phyloP scores from a whole-genome alignment of 495 filamentous ascomycete species.

The Hypoxylon intermedium region DNA sequence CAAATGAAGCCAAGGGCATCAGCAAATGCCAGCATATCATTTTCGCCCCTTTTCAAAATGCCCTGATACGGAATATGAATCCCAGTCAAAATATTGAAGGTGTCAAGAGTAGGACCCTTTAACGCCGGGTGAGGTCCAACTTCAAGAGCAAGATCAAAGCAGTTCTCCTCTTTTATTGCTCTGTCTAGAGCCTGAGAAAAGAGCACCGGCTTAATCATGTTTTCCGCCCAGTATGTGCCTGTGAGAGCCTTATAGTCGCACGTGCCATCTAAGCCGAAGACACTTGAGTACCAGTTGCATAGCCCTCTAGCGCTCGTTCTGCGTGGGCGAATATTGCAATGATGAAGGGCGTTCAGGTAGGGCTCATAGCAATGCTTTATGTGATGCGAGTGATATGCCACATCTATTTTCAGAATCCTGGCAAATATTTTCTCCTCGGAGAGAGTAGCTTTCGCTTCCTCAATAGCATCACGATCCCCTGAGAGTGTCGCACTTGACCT shows the following conservation, averaged over 20 bases:
- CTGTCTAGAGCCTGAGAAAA: constrained; percentile 56
- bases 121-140: constrained; percentile 61
- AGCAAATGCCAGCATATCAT: constrained; percentile 42
- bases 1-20: constrained; percentile 47
- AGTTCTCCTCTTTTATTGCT: constrained; percentile 34
- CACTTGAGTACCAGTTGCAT: constrained; percentile 38
- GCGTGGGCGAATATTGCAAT: constrained; percentile 16
- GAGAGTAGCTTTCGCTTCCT: constrained; percentile 44
- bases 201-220: constrained; percentile 54
- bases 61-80: constrained; percentile 40
- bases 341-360: constrained; percentile 7
- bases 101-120: constrained; percentile 44
- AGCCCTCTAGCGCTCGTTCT: no score
- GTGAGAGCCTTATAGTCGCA: neutral
- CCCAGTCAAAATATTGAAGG: constrained; percentile 26
- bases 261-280: constrained; percentile 26
- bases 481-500: constrained; percentile 51
- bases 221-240: constrained; percentile 50
- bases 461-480: constrained; percentile 46
- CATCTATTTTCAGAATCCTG: constrained; percentile 50
- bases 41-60: constrained; percentile 13
- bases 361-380: constrained; percentile 43
- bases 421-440: constrained; percentile 54
- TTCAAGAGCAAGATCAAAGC: constrained; percentile 46
- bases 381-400: constrained; percentile 62